phyloP scores from a whole-genome alignment of 306 rosid species.

The Gillenia trifoliata region DNA sequence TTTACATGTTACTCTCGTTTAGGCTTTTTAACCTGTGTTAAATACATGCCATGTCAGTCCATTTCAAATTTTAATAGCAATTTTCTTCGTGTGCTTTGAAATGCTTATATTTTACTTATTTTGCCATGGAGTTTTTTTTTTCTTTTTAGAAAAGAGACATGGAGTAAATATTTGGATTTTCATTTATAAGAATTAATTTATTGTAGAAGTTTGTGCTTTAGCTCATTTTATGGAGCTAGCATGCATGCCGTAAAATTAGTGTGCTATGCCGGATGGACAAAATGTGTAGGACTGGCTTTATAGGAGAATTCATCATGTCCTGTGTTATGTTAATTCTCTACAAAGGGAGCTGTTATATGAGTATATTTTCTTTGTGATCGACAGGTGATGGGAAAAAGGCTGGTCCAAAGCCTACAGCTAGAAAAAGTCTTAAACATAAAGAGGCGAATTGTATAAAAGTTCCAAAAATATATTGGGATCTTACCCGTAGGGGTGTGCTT shows the following conservation, averaged over 20 bases:
- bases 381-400: constrained; percentile 38
- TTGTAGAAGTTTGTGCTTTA: background rate
- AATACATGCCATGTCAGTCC: background rate
- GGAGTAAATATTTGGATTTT: background rate
- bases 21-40: background rate
- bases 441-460: constrained; percentile 50
- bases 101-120: background rate
- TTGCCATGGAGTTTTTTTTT: background rate
- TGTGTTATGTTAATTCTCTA: background rate
- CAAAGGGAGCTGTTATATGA: background rate
- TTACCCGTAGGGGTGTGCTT: constrained; percentile 65
- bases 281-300: background rate
- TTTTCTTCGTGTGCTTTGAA: background rate
- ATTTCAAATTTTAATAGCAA: background rate
- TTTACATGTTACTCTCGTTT: background rate
- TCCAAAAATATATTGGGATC: constrained; percentile 91
- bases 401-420: constrained; percentile 28
- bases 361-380: background rate
- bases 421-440: constrained; percentile 20
- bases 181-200: background rate
- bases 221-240: background rate
- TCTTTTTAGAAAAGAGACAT: background rate
- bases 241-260: background rate
- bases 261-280: background rate
- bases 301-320: background rate